Evolutionary conservation across 352 stramenopile species (phyloP), one percentile per base, ranked within the genome.

Genomic region (Phytopythium oedochilum): DNA sequence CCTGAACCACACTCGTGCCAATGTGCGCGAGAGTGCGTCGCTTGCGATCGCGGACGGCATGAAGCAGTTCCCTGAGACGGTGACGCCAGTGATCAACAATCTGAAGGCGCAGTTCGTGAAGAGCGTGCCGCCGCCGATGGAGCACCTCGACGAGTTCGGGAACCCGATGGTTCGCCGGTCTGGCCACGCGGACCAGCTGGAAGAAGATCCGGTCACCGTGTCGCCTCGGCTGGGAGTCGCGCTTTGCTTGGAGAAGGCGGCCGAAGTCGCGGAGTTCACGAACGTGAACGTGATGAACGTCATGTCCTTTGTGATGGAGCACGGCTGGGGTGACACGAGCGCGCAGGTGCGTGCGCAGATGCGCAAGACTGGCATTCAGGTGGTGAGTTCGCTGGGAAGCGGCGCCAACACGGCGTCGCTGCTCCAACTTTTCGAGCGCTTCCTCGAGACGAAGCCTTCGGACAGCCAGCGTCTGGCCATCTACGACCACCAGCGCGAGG

Each of bases 401-500:
- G 75, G 73, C 9, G 60, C 58, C 18, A 90, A 92, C 63, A 96
- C 84, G 25, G 29, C 70, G 14, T 64, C 66, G 35, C 62, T 96
- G 49, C 64, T 96, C 9, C 62, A 83, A 22, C 71, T 92, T 46
- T 88, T 94, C 36, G 86, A 96, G 57, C 65, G 66, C 14, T 84
- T 88, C 49, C 70, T 94, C 11, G 83, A 90, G 35, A 73, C 68
- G 40, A 83, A 78, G 59, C 74, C 84, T 28, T 60, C 58, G 48
- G 52, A 59, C 7, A 62, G 68, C 53, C 57, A 72, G 59, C 40
- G 70, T 38, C 53, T 68, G 7, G 60, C 65, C 45, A 84, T 78
- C 23, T 89, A 91, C 50, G 90, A 97, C 57, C 82, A 93, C 61
- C 83, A 96, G 59, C 87, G 89, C 52, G 90, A 96, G 57, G 89